Evolutionary conservation across 1,284 basidiomycete genomes (phyloP).

Genomic region (Sanghuangporus weigelae): DNA sequence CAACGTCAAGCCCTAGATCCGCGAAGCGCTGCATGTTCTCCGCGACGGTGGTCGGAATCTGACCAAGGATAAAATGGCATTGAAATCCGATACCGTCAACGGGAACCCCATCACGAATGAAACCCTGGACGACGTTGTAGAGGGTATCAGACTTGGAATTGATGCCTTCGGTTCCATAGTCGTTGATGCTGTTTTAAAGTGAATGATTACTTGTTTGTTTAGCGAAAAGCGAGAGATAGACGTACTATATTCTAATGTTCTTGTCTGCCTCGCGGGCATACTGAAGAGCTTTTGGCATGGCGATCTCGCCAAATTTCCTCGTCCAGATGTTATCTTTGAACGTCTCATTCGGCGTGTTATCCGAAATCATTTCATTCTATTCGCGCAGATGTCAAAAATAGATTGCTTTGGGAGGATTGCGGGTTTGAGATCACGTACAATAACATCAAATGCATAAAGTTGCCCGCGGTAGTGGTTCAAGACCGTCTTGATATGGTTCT

Average conservation of each 20-base stretch:
- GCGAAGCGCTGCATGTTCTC: slow-evolving; percentile 19
- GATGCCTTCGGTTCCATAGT: slow-evolving; percentile 17
- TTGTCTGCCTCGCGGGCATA: slow-evolving; percentile 12
- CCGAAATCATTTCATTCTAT: slow-evolving; percentile 18
- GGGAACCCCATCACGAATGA: slow-evolving; percentile 27
- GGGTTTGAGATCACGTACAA: neutral
- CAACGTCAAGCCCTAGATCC: slow-evolving; percentile 22
- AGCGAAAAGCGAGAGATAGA: neutral
- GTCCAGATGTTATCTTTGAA: slow-evolving; percentile 19
- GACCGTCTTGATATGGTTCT: slow-evolving; percentile 17
- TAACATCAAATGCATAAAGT: slow-evolving; percentile 15
- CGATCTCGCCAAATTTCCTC: slow-evolving; percentile 15
- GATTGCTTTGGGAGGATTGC: neutral
- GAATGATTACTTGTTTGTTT: neutral
- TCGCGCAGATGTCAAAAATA: neutral
- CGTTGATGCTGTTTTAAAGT: slow-evolving; percentile 13
- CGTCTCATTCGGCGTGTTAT: slow-evolving; percentile 16
- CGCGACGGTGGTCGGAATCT: slow-evolving; percentile 13
- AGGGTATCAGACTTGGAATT: slow-evolving; percentile 16
- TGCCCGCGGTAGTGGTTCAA: slow-evolving; percentile 16
- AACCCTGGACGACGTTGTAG: slow-evolving; percentile 11
- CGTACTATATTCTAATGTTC: slow-evolving; percentile 13
- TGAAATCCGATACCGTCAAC: slow-evolving; percentile 27
- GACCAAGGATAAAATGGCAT: slow-evolving; percentile 20
- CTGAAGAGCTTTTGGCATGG: slow-evolving; percentile 13